These are phyloP conservation scores for Boletus barrowsii DNA, from an alignment of 768 basidiomycete genomes.

Conservation along the genomic window DNA sequence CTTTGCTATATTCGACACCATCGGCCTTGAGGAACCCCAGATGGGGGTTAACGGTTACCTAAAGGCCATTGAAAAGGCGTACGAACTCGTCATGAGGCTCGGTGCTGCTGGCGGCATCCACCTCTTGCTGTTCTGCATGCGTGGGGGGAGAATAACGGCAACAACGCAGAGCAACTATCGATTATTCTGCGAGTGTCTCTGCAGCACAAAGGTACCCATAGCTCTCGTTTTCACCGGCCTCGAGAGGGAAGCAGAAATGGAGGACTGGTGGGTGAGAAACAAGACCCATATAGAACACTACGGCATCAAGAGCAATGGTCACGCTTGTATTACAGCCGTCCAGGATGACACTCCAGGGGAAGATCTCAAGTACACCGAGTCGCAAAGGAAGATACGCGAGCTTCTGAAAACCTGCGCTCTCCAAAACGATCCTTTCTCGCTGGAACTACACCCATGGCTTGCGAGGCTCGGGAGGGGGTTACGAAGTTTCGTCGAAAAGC, in stretches of 20 bases:
- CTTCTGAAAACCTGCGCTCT: conserved; percentile 18
- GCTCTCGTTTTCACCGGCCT: conserved; percentile 37
- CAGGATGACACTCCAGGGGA: conserved; percentile 2
- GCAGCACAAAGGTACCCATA: conserved; percentile 36
- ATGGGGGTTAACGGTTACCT: too few relatives aligned
- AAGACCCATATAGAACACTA: conserved; percentile 15
- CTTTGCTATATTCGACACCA: conserved; percentile 21
- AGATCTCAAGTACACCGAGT: too few relatives aligned
- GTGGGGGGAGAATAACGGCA: too few relatives aligned
- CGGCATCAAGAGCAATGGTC: conserved; percentile 27
- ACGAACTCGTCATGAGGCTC: too few relatives aligned
- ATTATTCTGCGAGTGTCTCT: conserved; percentile 41
- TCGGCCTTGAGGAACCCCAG: too few relatives aligned
- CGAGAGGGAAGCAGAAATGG: conserved; percentile 18
- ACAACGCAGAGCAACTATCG: neutral
- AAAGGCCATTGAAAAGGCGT: too few relatives aligned
- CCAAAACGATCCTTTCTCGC: conserved; percentile 8
- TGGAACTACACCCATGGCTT: conserved; percentile 18
- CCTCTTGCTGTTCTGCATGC: too few relatives aligned
- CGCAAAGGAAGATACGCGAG: conserved; percentile 13
- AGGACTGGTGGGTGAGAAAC: conserved; percentile 34
- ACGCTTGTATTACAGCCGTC: conserved; percentile 15
- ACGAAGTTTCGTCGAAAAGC: conserved; percentile 15
- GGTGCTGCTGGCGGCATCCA: too few relatives aligned
- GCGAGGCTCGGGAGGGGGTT: conserved; percentile 9